Evolutionary conservation across 2,329 filamentous ascomycete species (phyloP).

Genomic region (Hirsutella rhossiliensis): DNA sequence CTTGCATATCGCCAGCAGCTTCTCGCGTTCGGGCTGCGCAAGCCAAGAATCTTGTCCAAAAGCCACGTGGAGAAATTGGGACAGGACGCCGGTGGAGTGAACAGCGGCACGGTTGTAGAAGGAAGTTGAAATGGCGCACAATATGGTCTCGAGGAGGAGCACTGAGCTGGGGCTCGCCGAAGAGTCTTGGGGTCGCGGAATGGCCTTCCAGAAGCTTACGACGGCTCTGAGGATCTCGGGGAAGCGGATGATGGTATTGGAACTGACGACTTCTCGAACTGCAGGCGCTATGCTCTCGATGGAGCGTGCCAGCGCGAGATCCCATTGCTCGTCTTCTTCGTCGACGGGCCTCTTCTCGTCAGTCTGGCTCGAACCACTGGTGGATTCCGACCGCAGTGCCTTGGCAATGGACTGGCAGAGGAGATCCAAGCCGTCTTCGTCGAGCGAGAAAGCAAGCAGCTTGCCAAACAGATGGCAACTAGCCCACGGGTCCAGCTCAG

Average conservation of each 20-base stretch:
- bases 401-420: conserved; percentile 47
- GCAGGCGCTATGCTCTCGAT: conserved; percentile 22
- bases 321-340: conserved; percentile 24
- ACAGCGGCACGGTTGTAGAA: conserved; percentile 58
- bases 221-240: conserved; percentile 51
- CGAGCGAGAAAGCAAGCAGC: conserved; percentile 68
- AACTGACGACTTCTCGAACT: conserved; percentile 36
- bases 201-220: conserved; percentile 51
- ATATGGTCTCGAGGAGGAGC: conserved; percentile 53
- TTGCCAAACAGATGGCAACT: conserved; percentile 69
- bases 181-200: conserved; percentile 34
- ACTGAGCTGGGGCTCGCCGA: conserved; percentile 43
- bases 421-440: conserved; percentile 61
- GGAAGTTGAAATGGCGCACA: conserved; percentile 45
- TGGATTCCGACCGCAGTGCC: conserved; percentile 18
- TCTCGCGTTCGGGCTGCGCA: conserved; percentile 39
- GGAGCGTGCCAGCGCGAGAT: conserved; percentile 23
- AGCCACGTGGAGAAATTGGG: conserved; percentile 50
- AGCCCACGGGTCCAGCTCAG: conserved; percentile 55
- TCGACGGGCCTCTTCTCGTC: conserved; percentile 15
- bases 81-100: conserved; percentile 61
- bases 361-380: conserved; percentile 5
- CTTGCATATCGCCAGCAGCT: conserved; percentile 56
- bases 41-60: conserved; percentile 40
- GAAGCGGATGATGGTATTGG: conserved; percentile 42